Evolutionary conservation across 768 basidiomycete genomes (phyloP), one percentile per base, ranked within the genome.

Genomic region (Termitomyces eurrhizus): DNA sequence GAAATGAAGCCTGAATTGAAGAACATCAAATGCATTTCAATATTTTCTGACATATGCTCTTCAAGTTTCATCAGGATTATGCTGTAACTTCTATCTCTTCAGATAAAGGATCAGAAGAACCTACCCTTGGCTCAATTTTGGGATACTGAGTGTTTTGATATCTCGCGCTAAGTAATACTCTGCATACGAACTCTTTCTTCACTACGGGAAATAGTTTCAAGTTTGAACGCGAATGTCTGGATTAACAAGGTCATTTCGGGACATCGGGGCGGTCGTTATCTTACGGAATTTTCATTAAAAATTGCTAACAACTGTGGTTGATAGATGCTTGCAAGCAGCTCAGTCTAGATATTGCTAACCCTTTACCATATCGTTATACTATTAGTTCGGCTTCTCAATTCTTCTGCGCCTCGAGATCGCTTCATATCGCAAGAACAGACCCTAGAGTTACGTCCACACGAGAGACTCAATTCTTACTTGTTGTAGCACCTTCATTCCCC

Each of bases 371-470:
- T 39, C 1, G 29, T n/a, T 29, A 13, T n/a, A 44, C 29, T 29
- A 41, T 44, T 44, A 55, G 54, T 26, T 48, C 24, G 18, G 36
- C 56, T 32, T 46, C 56, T 29, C 16, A 12, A 29, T 37, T 39
- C 48, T 36, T 39, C 46, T 49, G 36, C 46, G 56, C 56, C 46
- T 52, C 57, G 42, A 44, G 49, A 41, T 49, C 35, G 58, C 58
- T 18, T 48, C 58, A 54, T 45, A 56, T 44, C 33, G 18, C 24
- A 29, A 41, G 39, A 54, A 55, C 53, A 37, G 21, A 46, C n/a
- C 13, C 42, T 24, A 21, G 41, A 24, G 24, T 51, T 45, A 52
- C 58, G 50, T 41, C 42, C 50, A 45, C n/a, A 18, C 44, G 37
- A 46, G 21, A 21, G 46, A 41, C 21, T 41, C 32, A 4, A 42